Evolutionary conservation across 2,329 filamentous ascomycete species (phyloP), one percentile per base, ranked within the genome.

Genomic region (Metarhizium sp.): DNA sequence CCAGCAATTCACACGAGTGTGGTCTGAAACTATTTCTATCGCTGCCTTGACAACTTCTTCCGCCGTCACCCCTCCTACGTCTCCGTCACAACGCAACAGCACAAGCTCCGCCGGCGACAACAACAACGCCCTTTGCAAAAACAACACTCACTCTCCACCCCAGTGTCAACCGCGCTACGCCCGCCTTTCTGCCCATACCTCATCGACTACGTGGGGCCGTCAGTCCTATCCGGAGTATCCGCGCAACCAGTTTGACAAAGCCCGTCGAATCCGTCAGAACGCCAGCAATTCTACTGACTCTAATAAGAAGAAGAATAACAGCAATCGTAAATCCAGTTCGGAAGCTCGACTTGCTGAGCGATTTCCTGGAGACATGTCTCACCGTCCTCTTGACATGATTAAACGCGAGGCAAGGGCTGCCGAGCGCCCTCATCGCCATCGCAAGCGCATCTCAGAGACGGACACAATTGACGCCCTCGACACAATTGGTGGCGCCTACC

Each of bases 391-490:
- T 20, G 85, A 88, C 47, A 79, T 83, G 56, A 75, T 90, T 62
- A 77, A 77, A 59, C 76, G 78, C 52, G 84, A 90, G 58, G 76
- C 76, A 55, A 84, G 81, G 62, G 75, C 77, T 51, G 86, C 87
- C n/a, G 74, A 89, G 65, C 82, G 85, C 51, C 81, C 81, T 2
- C 85, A 87, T 67, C 78, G 88, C 50, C 87, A 85, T 66, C 80
- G 77, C 61, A 85, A 82, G 67, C 80, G 78, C 64, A 76, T 85
- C 63, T 78, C 86, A 16, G 81, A 85, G 30, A 80, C 89, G 2
- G 92, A 97, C 68, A 77, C 78, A 8, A 94, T 97, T 64, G 92
- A 96, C 68, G 75, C 76, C 5, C 81, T 97, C 1, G 92, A 96
- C 66, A 78, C 80, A n/a, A 69, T 78, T 45, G 80, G 81, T 52